Evolutionary conservation across 2,329 filamentous ascomycete genomes (phyloP).

Genomic region (Aureobasidium sp.): DNA sequence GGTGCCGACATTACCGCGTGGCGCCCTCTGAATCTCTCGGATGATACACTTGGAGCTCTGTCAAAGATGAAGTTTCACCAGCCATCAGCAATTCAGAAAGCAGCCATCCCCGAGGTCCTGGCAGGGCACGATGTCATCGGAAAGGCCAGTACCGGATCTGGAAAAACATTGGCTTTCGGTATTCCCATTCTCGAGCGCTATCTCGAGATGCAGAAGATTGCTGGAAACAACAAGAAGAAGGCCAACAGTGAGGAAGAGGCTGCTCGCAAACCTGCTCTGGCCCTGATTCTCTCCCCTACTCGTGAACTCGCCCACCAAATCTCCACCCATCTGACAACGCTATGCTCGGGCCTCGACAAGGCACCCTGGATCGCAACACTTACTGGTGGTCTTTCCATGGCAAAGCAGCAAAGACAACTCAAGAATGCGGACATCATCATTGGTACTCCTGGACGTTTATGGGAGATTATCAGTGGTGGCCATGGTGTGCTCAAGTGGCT

Average conservation of each 20-base stretch:
- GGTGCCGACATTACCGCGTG: constrained; percentile 71
- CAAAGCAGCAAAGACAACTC: constrained; percentile 85
- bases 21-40: constrained; percentile 66
- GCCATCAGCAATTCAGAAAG: constrained; percentile 75
- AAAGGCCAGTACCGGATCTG: constrained; percentile 92
- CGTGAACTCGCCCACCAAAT: constrained; percentile 91
- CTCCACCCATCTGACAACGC: constrained; percentile 67
- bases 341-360: constrained; percentile 60
- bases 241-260: constrained; percentile 18
- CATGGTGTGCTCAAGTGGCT: constrained; percentile 63
- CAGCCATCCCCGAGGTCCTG: constrained; percentile 73
- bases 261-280: constrained; percentile 48
- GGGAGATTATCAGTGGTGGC: constrained; percentile 83
- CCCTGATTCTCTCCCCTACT: constrained; percentile 83
- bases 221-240: constrained; percentile 22
- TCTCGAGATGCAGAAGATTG: constrained; percentile 45
- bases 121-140: constrained; percentile 86
- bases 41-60: constrained; percentile 63
- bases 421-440: constrained; percentile 79
- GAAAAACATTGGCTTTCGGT: constrained; percentile 91
- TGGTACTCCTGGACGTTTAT: constrained; percentile 83
- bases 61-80: constrained; percentile 71
- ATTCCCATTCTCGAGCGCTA: constrained; percentile 87
- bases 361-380: constrained; percentile 66
- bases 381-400: constrained; percentile 86